Evolutionary conservation across 2,329 filamentous ascomycete genomes (phyloP), one percentile per base, ranked within the genome.

Genomic region (Neofusicoccum umdonicola): DNA sequence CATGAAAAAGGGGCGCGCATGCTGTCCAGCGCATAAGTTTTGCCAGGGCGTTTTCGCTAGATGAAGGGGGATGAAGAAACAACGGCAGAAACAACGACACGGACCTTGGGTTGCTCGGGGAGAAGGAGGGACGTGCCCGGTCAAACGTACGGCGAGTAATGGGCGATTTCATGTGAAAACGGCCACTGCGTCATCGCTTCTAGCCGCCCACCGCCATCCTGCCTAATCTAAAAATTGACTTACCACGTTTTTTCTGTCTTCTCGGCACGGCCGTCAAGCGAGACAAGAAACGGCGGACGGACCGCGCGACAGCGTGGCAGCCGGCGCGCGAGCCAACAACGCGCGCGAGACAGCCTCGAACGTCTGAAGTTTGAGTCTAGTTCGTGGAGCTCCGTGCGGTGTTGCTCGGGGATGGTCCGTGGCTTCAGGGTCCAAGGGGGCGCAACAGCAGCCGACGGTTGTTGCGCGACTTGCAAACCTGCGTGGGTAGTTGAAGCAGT

Each of bases 291-390:
- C 15, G 50, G 50, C 31, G 50, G 31, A 17, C 50, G 34, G 50
- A 17, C 31, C 34, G 50, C 31, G 48, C 27, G 48, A 35, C 48
- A 51, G 48, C 48, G 27, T 31, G 6, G 27, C 27, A 31, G 27
- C 27, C 27, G 27, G 27, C 27, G 27, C 27, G 27, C 27, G n/a
- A 27, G 27, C 27, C 48, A 51, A 4, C 27, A 6, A 1, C 35
- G 27, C 27, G 15, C n/a, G 7, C n/a, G 27, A 37, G 41, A 54
- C 50, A 63, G 39, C 17, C 35, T 63, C 61, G 34, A 56, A 54
- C 61, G 61, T 63, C 61, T 54, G 41, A 56, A 56, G 42, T 63
- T 22, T 39, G 61, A 63, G 42, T 56, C 50, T 63, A 41, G 61
- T 47, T 63, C 48, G 34, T 37, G 31, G 41, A 41, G 27, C 39